These are phyloP conservation scores for Zygnema circumcarinatum DNA, from an alignment of 139 green algal genomes.

Conservation along the genomic window DNA sequence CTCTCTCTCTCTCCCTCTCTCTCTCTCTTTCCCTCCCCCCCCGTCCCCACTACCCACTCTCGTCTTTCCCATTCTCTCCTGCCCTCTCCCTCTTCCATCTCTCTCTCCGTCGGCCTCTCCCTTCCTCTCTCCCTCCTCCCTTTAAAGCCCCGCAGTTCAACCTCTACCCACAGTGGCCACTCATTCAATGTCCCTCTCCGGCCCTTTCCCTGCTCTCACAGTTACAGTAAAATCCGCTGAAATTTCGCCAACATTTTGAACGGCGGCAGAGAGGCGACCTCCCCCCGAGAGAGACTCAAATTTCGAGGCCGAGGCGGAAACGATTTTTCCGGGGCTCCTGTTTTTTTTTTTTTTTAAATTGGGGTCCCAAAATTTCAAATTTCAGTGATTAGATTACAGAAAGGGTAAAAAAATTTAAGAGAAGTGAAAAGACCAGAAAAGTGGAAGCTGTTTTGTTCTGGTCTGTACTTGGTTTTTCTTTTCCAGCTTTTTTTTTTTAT, in stretches of 20 bases:
- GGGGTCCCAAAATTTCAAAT: neutral
- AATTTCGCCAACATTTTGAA: slow-evolving; percentile 45
- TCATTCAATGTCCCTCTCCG: neutral
- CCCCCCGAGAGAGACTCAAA: slow-evolving; percentile 38
- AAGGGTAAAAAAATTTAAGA: neutral
- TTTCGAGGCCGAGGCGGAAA: neutral
- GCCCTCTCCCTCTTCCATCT: too few relatives aligned
- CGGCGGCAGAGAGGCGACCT: neutral
- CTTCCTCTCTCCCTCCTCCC: too few relatives aligned
- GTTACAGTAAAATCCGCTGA: slow-evolving; percentile 53
- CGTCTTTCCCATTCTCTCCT: too few relatives aligned
- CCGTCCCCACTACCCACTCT: too few relatives aligned
- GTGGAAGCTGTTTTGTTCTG: neutral
- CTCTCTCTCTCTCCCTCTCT: too few relatives aligned
- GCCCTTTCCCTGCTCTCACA: neutral
- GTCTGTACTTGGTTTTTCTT: neutral
- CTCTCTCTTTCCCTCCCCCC: too few relatives aligned
- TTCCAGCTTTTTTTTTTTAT: neutral
- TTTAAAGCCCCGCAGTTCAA: too few relatives aligned
- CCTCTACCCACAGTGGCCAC: too few relatives aligned
- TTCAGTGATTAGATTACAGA: neutral
- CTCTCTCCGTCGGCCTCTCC: too few relatives aligned
- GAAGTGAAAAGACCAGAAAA: neutral
- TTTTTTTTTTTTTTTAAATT: slow-evolving; percentile 13
- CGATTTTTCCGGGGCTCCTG: slow-evolving; percentile 31